Conservation (phyloP, 192 early-diverging fungal species). For the Allomyces macrogynus region DNA sequence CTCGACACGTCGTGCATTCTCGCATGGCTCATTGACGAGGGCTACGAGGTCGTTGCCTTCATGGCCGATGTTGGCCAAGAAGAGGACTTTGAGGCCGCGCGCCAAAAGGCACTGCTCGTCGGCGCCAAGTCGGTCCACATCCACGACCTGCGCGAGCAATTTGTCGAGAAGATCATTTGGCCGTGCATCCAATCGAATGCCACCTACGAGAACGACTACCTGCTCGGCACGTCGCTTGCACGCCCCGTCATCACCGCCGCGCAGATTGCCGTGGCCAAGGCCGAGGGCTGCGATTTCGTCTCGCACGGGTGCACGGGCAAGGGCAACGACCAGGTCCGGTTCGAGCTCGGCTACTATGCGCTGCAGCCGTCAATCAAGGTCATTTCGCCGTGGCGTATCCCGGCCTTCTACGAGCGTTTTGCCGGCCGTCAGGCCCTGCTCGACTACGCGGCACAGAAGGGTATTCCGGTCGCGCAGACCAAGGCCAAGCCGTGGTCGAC, state of each 20-base stretch:
- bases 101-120: constrained; percentile 73
- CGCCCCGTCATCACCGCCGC: constrained; percentile 75
- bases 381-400: constrained; percentile 92
- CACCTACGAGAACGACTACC: constrained; percentile 88
- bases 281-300: constrained; percentile 85
- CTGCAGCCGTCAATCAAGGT: constrained; percentile 83
- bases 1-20: constrained; percentile 99
- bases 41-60: constrained; percentile 90
- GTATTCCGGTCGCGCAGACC: constrained; percentile 88
- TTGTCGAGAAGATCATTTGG: constrained; percentile 81
- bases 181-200: constrained; percentile 86
- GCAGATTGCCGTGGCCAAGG: constrained; percentile 79
- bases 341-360: constrained; percentile 96
- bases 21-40: constrained; percentile 92
- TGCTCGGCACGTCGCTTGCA: constrained; percentile 91
- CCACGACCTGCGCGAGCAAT: constrained; percentile 85
- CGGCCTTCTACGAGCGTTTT: constrained; percentile 90
- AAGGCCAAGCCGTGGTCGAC: constrained; percentile 95
- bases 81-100: constrained; percentile 92
- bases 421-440: constrained; percentile 77
- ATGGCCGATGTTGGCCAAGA: constrained; percentile 98
- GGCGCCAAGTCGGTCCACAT: constrained; percentile 89
- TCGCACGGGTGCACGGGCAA: constrained; percentile 99
- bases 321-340: constrained; percentile 99
- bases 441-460: constrained; percentile 72